Evolutionary conservation across 345 rosid species (phyloP), one percentile per base, ranked within the genome.

Genomic region (Alliaria petiolata): DNA sequence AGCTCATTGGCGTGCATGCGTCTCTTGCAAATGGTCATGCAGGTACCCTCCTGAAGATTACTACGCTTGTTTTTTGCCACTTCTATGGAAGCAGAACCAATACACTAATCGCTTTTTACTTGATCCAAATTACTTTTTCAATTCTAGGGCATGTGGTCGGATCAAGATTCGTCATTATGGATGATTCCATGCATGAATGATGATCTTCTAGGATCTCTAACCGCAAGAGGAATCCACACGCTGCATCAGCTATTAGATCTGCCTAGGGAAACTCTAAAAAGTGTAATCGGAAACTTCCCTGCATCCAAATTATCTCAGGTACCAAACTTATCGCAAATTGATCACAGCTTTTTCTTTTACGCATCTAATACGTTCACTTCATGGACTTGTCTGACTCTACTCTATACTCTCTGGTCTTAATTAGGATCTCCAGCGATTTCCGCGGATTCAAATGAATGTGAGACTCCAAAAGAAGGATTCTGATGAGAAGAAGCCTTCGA

Each of bases 11-110:
- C 85, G 67, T 93, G 98, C 83, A 93, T 91, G 97, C 98, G 81
- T 79, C 96, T 91, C 69, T 57, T 93, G 86, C 98, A 93, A 84
- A 93, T 93, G 97, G 86, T 93, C 70, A 91, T 91, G 95, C 98
- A 93, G 97, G 98, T 93, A 86, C 52, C 49, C 7, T 54, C 56
- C 47, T 63, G 51, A 58, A 15, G 13, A 72, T 55, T 13, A 31
- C 60, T 59, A 40, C 68, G 46, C 60, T 36, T 28, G 20, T 22
- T 58, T 59, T 54, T 28, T 49, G 58, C 13, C 26, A 49, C 28
- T 39, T 67, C 2, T n/a, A 36, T 0, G 7, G 47, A 68, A 51
- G 49, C 19, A 42, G 34, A 15, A 44, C 44, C 35, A 50, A 17
- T 57, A 50, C 7, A 50, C 7, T 4, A 47, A 17, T 62, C 25